These are phyloP conservation scores for Barnettozyma californica DNA, from an alignment of 805 yeast genomes.

Conservation along the genomic window DNA sequence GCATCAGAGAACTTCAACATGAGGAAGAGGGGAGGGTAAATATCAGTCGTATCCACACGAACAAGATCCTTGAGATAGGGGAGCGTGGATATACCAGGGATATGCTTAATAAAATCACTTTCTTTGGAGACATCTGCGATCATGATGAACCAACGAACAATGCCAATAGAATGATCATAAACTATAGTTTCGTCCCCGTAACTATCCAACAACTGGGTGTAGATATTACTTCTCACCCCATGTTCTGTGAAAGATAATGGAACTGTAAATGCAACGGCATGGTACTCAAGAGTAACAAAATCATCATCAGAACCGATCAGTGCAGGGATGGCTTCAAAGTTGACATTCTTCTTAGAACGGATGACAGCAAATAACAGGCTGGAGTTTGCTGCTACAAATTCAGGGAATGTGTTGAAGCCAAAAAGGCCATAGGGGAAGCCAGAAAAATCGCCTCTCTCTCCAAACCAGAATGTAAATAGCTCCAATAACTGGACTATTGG, in stretches of 20 bases:
- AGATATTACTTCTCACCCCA: slow-evolving; percentile 34
- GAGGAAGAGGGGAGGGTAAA: slow-evolving; percentile 7
- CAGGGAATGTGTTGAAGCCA: slow-evolving; percentile 3
- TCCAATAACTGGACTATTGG: slow-evolving; percentile 11
- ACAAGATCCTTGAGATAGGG: slow-evolving; percentile 2
- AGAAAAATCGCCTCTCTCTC: slow-evolving; percentile 2
- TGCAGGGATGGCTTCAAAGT: not conserved
- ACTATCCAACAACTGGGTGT: slow-evolving; percentile 13
- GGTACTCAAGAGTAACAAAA: slow-evolving; percentile 23
- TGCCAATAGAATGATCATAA: slow-evolving; percentile 26
- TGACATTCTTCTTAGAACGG: slow-evolving; percentile 18
- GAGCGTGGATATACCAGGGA: slow-evolving; percentile 10
- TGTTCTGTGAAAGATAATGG: slow-evolving; percentile 38
- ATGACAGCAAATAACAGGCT: slow-evolving; percentile 36
- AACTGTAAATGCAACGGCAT: slow-evolving; percentile 34
- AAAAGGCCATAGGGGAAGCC: slow-evolving; percentile 12
- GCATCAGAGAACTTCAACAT: slow-evolving; percentile 15
- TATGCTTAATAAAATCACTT: slow-evolving; percentile 10
- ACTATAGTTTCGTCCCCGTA: slow-evolving; percentile 17
- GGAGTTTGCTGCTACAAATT: slow-evolving; percentile 23
- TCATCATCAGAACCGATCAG: not conserved
- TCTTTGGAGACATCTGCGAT: slow-evolving; percentile 37
- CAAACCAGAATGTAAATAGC: slow-evolving; percentile 11
- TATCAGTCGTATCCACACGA: slow-evolving; percentile 1
- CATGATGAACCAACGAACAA: slow-evolving; percentile 33